Evolutionary conservation across 1,284 basidiomycete genomes (phyloP).

Genomic region (Ceraceosorus guamensis): DNA sequence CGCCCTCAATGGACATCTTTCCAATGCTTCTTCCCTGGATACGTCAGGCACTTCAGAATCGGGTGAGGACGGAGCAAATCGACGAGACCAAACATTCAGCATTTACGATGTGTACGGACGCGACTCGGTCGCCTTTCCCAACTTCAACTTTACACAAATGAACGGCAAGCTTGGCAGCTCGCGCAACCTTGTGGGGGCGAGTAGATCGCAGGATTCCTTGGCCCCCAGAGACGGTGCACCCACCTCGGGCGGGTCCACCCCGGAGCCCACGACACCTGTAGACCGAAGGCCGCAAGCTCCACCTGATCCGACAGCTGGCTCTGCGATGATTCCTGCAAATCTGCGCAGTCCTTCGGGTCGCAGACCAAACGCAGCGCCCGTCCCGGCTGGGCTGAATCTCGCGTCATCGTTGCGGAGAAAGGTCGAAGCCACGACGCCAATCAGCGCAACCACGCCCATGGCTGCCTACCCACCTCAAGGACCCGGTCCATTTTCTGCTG

Average conservation of each 20-base stretch:
- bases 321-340: constrained; percentile 1
- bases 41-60: constrained; percentile 31
- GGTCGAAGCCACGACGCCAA: constrained; percentile 18
- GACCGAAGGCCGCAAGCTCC: not conserved
- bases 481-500: too few species aligned
- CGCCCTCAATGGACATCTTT: constrained; percentile 1
- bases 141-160: constrained; percentile 24
- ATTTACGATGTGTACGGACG: constrained; percentile 45
- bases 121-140: constrained; percentile 42
- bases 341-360: constrained; percentile 29
- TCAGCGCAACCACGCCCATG: not conserved
- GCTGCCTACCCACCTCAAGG: not conserved
- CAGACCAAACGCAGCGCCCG: constrained; percentile 31
- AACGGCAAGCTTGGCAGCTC: not conserved
- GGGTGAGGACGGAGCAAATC: constrained; percentile 18
- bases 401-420: constrained; percentile 35
- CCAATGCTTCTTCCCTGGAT: constrained; percentile 3
- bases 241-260: not conserved
- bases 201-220: not conserved
- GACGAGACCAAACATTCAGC: constrained; percentile 36
- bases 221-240: too few species aligned
- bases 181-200: not conserved
- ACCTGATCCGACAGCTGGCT: not conserved
- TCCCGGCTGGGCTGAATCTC: constrained; percentile 19
- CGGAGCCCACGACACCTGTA: not conserved